Evolutionary conservation across 1,284 basidiomycete species (phyloP).

Genomic region (Acaromyces ingoldii): DNA sequence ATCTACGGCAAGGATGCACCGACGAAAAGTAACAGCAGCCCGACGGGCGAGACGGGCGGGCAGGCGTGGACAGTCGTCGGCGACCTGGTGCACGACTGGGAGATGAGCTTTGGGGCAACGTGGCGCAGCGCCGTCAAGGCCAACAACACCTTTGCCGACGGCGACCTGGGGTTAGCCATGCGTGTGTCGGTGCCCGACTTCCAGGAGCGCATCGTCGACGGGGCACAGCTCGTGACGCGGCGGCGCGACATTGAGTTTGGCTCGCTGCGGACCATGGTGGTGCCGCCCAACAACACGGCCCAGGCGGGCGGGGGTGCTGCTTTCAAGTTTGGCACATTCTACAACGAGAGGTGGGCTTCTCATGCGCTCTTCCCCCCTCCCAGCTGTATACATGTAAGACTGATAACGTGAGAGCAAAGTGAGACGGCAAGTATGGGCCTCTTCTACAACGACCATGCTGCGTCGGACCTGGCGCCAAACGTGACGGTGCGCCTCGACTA

Average conservation of each 20-base stretch:
- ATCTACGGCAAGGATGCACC: conserved; percentile 15
- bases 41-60: neutral
- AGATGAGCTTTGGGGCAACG: conserved; percentile 29
- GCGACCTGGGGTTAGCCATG: conserved; percentile 16
- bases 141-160: conserved; percentile 32
- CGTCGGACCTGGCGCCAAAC: conserved; percentile 7
- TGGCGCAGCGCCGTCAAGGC: conserved; percentile 28
- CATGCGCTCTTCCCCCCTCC: no score
- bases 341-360: conserved; percentile 13
- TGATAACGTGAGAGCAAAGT: conserved; percentile 8
- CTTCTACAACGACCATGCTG: conserved; percentile 16
- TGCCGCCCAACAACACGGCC: conserved; percentile 21
- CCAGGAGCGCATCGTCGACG: conserved; percentile 24
- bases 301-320: conserved; percentile 20
- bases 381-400: conserved; percentile 4
- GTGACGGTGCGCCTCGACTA: conserved; percentile 25
- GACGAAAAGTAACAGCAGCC: neutral
- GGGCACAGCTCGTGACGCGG: conserved; percentile 29
- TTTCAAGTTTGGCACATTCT: conserved; percentile 25
- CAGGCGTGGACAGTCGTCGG: conserved; percentile 27
- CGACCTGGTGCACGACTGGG: conserved; percentile 33
- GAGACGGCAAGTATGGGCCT: conserved; percentile 25
- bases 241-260: conserved; percentile 39
- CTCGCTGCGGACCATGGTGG: conserved; percentile 31
- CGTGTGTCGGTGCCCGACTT: conserved; percentile 26